Base-by-base conservation (phyloP, 345 rosid genomes). In the Boechera divaricarpa region DNA sequence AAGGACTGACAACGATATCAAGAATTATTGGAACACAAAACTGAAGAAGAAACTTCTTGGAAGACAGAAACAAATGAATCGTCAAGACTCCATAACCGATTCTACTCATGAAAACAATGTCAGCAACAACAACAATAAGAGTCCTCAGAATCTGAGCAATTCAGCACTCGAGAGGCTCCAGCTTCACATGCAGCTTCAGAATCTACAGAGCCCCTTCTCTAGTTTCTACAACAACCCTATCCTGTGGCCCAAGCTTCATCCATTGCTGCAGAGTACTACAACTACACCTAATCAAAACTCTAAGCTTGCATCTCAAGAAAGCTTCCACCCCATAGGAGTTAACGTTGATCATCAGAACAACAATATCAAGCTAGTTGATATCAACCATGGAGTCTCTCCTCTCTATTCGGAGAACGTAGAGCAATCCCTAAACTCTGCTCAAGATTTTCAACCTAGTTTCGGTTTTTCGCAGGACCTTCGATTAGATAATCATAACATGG, bases 11-110 rank as follows among this genome's bases (percentile, higher is more conserved):
- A 92, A 95, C 70, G 99, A 95, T 73, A 89, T 95, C 16, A 95
- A 95, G 77, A 95, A 95, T 75, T 91, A 95, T 70, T 95, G 99
- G 99, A 95, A 95, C 87, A 92, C 98, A 33, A 89, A 90, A 73
- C 63, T 95, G 87, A 95, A 95, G 96, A 95, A 95, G 85, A 95
- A 92, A 64, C 86, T 95, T 13, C 88, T 95, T 0, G 99, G 98
- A 63, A 84, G 88, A 77, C 90, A 89, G 42, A 92, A 90, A 64
- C 97, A 90, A 56, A 73, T 79, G 81, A 47, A 81, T 73, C 77
- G 72, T 41, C 75, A 82, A 67, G 87, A 82, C 59, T 78, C 82
- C 7, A 78, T 60, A 6, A 45, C 64, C 5, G 70, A 67, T 45
- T 73, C 74, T 45, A 52, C 57, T 67, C 24, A 21, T 21, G 77